Evolutionary conservation across 2,329 filamentous ascomycete genomes (phyloP), one percentile per base, ranked within the genome.

Genomic region (Botrytis hyacinthi): DNA sequence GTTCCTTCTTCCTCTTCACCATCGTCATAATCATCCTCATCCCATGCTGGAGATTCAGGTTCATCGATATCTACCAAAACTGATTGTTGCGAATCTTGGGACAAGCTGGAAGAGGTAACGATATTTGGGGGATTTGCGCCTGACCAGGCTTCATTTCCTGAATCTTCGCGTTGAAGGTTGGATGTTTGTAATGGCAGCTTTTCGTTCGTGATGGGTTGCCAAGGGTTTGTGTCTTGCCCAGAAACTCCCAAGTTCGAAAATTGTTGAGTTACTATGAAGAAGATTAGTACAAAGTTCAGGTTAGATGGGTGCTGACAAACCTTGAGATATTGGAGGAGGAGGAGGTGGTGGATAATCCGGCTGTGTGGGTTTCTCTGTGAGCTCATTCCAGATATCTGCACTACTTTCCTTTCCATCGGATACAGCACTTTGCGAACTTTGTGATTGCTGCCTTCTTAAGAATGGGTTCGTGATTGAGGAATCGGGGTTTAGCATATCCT

Each of bases 31-130:
- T 78, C 78, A 74, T 80, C 79, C 46, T 81, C 80, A 60, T 81
- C 78, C 79, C 79, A 80, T 54, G 78, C 79, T n/a, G 78, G 79
- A 1, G 80, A 80, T 74, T 80, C 79, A 16, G 76, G 75, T 59
- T 77, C 76, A n/a, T 80, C 78, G 37, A 78, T 48, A 73, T 80
- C 75, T n/a, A 80, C 66, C 59, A 79, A 71, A n/a, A 76, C 74
- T 37, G 76, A 71, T n/a, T 75, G 76, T 37, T 75, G 75, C n/a
- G 63, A 73, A 22, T 65, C 12, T 29, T 68, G 51, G 37, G 71
- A 48, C 18, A 48, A 29, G 16, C 59, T 35, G 3, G 57, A 32
- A 46, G 66, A 46, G 4, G 46, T 63, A 63, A 22, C 42, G 20
- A 22, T 29, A 8, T 59, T 22, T 59, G 22, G 20, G 40, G 72